Conservation (phyloP, 352 stramenopile species). For the Phytophthora pisi region DNA sequence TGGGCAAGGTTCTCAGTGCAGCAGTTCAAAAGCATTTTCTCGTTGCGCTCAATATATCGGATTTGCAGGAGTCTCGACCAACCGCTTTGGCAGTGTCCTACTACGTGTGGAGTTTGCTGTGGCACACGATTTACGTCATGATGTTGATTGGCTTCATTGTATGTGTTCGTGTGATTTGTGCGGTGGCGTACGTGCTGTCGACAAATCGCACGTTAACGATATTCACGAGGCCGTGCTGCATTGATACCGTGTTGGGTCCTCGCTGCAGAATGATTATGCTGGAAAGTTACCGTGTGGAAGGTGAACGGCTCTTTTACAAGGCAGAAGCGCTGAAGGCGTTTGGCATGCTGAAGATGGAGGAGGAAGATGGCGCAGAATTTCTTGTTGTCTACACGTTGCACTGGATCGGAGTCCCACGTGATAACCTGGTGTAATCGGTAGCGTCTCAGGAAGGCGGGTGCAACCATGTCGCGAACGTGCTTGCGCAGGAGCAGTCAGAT, state of each 20-base stretch:
- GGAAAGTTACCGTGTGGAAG: slow-evolving; percentile 13
- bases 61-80: slow-evolving; percentile 19
- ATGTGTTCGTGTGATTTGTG: slow-evolving; percentile 1
- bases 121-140: slow-evolving; percentile 22
- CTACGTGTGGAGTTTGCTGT: slow-evolving; percentile 30
- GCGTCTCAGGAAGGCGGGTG: slow-evolving; percentile 9
- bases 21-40: slow-evolving; percentile 17
- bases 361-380: slow-evolving; percentile 17
- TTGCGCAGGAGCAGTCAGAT: not conserved
- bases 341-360: slow-evolving; percentile 18
- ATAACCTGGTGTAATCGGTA: slow-evolving; percentile 20
- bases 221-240: slow-evolving; percentile 11
- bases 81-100: slow-evolving; percentile 18
- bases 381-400: slow-evolving; percentile 16
- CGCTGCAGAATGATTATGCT: slow-evolving; percentile 24
- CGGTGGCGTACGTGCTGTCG: not conserved
- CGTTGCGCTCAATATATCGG: slow-evolving; percentile 15
- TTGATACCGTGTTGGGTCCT: slow-evolving; percentile 19
- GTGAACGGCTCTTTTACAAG: slow-evolving; percentile 14
- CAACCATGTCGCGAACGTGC: slow-evolving; percentile 7
- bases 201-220: slow-evolving; percentile 1
- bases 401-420: slow-evolving; percentile 5
- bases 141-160: slow-evolving; percentile 22
- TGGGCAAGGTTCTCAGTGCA: slow-evolving; percentile 27
- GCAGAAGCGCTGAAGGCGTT: slow-evolving; percentile 22